Evolutionary conservation across 1,284 basidiomycete genomes (phyloP), one percentile per base, ranked within the genome.

Genomic region (Austropuccinia psidii): DNA sequence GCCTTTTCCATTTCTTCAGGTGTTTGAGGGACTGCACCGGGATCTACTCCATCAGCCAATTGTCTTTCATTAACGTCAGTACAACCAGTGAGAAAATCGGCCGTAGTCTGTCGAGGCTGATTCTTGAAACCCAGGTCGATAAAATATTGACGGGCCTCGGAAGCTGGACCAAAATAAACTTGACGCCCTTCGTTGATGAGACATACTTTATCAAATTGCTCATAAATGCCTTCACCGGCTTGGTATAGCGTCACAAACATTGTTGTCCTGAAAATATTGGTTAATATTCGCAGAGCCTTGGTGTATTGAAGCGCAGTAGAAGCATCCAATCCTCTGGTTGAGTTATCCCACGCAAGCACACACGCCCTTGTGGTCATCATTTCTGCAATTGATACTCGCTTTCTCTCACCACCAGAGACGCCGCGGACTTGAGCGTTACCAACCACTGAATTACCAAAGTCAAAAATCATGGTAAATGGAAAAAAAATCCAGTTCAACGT

Each of bases 121-220:
- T 80, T 78, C 54, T 76, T 74, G 73, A 76, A 95, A 8, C 92
- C 92, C 73, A 93, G 84, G 55, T 83, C 80, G 78, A 89, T 85
- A 77, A 93, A 93, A 82, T 91, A 93, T 2, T 83, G 82, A 64
- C 90, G 87, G 19, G 91, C 92, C 69, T 87, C 85, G 82, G 81
- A 80, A 0, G 87, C 85, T 7, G 87, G 86, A 5, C 92, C 92
- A 79, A 87, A 91, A 84, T 87, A 94, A 49, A 91, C 89, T 79
- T 91, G 88, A 29, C 87, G 88, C 11, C 92, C 92, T 80, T 90
- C 83, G 81, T 91, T 87, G 66, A 95, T 83, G 24, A 95, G 86
- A 76, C 78, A 76, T 39, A 83, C 87, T 77, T 81, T 88, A 82
- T 89, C 87, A 75, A 90, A 90, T 60, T 62, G 75, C 47, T 54